A percentile compares a stretch with the other conserved stretches of the same genome.
Conservation (phyloP, 2,329 filamentous ascomycete species). For the Alternaria triticimaculans region DNA sequence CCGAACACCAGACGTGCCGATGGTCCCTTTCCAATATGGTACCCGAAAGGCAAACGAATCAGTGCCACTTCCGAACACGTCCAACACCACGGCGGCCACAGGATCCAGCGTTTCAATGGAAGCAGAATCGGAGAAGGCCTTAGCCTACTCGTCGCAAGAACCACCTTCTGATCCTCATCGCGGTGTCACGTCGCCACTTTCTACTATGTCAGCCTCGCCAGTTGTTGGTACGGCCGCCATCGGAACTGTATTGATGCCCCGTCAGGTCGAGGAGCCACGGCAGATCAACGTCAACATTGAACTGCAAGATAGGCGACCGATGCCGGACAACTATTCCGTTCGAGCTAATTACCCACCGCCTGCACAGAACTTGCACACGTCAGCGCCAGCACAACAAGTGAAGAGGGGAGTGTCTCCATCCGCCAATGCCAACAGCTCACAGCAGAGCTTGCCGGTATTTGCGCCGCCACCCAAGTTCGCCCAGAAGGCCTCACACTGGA, state of each 20-base stretch:
- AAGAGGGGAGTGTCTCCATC: conserved; percentile 12
- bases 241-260: conserved; percentile 43
- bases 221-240: conserved; percentile 41
- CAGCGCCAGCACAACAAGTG: conserved; percentile 23
- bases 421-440: conserved; percentile 21
- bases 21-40: conserved; percentile 38
- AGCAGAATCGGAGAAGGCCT: conserved; percentile 1
- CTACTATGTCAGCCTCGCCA: conserved; percentile 41
- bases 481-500: conserved; percentile 35
- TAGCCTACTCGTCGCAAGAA: conserved; percentile 12
- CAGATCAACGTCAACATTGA: conserved; percentile 44
- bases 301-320: conserved; percentile 34
- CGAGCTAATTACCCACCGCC: conserved; percentile 23
- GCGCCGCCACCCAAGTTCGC: conserved; percentile 39
- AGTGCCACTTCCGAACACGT: conserved; percentile 10
- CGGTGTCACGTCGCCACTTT: conserved; percentile 31
- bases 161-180: conserved; percentile 17
- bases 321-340: conserved; percentile 18
- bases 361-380: conserved; percentile 23
- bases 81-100: not conserved
- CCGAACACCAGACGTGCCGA: conserved; percentile 44
- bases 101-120: not conserved
- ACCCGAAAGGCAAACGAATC: conserved; percentile 26
- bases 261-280: conserved; percentile 33
- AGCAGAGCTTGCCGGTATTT: conserved; percentile 34